Conservation (phyloP, 306 rosid genomes). For the Prosopis cineraria region DNA sequence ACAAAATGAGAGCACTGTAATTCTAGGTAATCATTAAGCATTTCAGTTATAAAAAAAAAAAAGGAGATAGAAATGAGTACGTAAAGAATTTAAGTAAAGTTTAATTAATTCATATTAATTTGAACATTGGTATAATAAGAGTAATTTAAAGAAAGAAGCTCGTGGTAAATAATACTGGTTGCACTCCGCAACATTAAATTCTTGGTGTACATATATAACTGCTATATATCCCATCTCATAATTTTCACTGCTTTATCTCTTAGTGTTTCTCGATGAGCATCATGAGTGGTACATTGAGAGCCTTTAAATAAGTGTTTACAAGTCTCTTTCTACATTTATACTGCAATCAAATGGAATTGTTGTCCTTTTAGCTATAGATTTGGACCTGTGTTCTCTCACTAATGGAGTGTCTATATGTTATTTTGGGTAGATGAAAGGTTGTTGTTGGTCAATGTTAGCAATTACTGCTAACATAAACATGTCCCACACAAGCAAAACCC, state of each 20-base stretch:
- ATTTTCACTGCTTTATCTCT: background rate
- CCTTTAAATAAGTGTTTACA: background rate
- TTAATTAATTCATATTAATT: background rate
- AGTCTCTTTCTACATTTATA: background rate
- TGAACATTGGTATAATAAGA: background rate
- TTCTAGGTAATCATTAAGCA: background rate
- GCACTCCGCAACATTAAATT: background rate
- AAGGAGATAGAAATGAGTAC: background rate
- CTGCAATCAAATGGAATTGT: background rate
- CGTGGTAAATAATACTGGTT: background rate
- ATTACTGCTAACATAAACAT: conserved; percentile 33
- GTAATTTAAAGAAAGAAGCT: background rate
- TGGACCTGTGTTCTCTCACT: background rate
- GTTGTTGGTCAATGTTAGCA: conserved; percentile 56
- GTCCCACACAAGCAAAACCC: conserved; percentile 42
- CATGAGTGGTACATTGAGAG: background rate
- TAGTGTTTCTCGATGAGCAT: conserved; percentile 6
- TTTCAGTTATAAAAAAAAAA: background rate
- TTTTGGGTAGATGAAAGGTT: conserved; percentile 36
- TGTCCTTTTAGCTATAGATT: background rate
- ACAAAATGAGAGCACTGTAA: too few relatives aligned
- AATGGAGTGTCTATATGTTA: background rate
- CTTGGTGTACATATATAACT: background rate
- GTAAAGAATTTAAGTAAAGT: background rate
- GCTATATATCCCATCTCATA: background rate